Base-by-base conservation (phyloP, 768 basidiomycete genomes). In the Serendipita indica region DNA sequence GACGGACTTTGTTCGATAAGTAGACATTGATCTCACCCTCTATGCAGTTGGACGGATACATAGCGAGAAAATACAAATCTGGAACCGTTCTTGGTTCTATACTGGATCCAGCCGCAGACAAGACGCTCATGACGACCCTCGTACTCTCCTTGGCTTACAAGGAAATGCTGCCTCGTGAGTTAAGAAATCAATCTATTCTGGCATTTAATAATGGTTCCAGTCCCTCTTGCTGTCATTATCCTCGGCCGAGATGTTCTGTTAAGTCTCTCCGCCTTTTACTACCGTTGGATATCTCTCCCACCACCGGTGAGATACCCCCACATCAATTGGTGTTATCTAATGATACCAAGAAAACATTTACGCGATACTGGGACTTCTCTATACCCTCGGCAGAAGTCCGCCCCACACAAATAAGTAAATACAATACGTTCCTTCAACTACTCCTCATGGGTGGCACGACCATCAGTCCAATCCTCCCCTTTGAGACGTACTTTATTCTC, bases 101-200 rank as follows among this genome's bases (percentile, higher is more conserved):
- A 60, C 77, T 99, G 12, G 96, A 99, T 69, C 96, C 96, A 12
- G 90, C 94, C 0, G 96, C 96, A 2, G 96, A 99, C 77, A 99
- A 99, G 70, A 76, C 81, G 10, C 73, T 99, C 39, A 86, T 99
- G 85, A 94, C 96, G 1, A 97, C 93, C 0, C 73, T 99, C 65
- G 89, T 89, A 0, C 72, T 92, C 46, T 85, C 91, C 0, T 72
- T 99, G 61, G 81, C 90, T 0, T 79, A 86, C 77, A 84, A 87
- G 63, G 83, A 80, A 20, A 73, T 94, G 63, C 73, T 99, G 20
- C 94, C 94, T 6, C 63, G 93, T 93, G 63, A 62, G 82, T 75
- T 5, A 6, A 49, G 27, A 28, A 2, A 20, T 22, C 41, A 28
- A 16, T 10, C 49, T 57, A 6, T 3, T 46, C 28, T 22, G n/a